These are phyloP conservation scores for Calendula officinalis DNA, from an alignment of 129 eudicot genomes.

Conservation along the genomic window DNA sequence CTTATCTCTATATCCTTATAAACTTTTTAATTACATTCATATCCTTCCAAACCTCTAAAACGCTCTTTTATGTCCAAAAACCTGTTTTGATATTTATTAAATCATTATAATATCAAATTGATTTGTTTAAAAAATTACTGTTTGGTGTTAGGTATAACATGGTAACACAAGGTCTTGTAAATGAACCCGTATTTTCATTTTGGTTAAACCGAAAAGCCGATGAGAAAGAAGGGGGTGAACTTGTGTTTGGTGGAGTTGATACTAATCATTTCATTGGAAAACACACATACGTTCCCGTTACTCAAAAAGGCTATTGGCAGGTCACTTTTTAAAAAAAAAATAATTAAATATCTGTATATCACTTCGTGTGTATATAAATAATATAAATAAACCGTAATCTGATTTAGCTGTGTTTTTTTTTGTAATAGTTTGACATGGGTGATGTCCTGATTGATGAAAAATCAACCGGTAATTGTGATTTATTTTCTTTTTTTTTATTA, in stretches of 20 bases:
- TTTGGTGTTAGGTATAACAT: conserved; percentile 43
- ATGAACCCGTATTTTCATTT: conserved; percentile 44
- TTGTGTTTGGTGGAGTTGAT: conserved; percentile 58
- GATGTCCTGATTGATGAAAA: conserved; percentile 71
- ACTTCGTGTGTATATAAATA: background rate
- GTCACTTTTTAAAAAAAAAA: conserved; percentile 31
- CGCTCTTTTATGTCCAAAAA: too few species aligned
- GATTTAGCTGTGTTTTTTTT: conserved; percentile 23
- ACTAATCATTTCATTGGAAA: conserved; percentile 45
- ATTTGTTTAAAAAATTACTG: background rate
- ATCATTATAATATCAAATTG: too few species aligned
- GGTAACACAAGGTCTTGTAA: conserved; percentile 47
- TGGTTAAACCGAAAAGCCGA: conserved; percentile 42
- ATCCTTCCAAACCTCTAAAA: too few species aligned
- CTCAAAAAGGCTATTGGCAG: conserved; percentile 96
- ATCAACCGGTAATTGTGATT: conserved; percentile 60
- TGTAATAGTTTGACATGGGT: conserved; percentile 79
- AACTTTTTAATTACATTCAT: too few species aligned
- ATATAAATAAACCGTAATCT: background rate
- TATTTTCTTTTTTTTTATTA: background rate
- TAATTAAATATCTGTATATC: conserved; percentile 6
- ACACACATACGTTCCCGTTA: conserved; percentile 54
- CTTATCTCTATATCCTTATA: too few species aligned
- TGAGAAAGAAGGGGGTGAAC: conserved; percentile 48
- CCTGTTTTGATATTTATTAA: too few species aligned